Percentiles rank a stretch among this genome's conserved stretches.
Evolutionary conservation across 306 rosid genomes (phyloP).

Genomic region (Acmispon strigosus): DNA sequence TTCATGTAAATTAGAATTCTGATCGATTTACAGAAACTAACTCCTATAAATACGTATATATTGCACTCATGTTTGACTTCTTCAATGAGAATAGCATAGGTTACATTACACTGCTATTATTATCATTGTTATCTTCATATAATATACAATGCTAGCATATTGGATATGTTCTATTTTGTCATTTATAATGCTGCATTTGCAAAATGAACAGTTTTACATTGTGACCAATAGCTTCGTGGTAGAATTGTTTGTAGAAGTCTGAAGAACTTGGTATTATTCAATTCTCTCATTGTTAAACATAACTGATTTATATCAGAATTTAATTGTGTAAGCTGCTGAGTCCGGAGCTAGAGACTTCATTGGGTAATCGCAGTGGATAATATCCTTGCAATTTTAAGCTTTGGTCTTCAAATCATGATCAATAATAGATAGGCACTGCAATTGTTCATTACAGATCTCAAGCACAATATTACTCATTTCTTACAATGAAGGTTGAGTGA

Average conservation of each 20-base stretch:
- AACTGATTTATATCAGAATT: no score
- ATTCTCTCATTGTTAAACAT: constrained; percentile 29
- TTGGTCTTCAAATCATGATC: no score
- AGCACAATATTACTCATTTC: no score
- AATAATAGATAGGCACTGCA: no score
- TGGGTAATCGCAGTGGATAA: no score
- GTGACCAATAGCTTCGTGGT: constrained; percentile 49
- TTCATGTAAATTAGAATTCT: background rate
- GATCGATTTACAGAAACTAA: constrained; percentile 2
- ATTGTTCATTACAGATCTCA: no score
- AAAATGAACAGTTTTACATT: constrained; percentile 31
- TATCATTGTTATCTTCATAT: background rate
- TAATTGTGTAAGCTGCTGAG: no score
- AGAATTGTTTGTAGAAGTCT: constrained; percentile 38
- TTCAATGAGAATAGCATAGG: background rate
- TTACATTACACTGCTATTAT: background rate
- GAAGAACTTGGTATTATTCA: constrained; percentile 33
- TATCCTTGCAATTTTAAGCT: no score
- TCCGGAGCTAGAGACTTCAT: no score
- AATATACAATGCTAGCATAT: no score
- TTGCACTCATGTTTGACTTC: constrained; percentile 18
- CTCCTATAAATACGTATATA: constrained; percentile 9
- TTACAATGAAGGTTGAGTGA: no score
- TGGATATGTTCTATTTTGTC: background rate
- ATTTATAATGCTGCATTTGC: background rate